Conservation (phyloP, 768 basidiomycete species). For the Lactarius hengduanensis region DNA sequence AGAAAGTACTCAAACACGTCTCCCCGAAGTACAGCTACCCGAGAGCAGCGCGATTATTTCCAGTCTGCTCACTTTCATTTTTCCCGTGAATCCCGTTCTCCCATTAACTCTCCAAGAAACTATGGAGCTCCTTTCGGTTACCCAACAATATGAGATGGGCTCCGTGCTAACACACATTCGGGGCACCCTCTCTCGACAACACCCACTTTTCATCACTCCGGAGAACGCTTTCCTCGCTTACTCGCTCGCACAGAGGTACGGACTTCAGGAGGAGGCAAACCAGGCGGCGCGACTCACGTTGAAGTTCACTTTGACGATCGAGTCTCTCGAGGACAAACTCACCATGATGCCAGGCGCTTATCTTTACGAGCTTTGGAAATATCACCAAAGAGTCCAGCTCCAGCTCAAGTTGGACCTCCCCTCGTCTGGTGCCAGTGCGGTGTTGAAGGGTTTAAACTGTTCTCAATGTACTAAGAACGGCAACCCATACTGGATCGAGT, state of each 20-base stretch:
- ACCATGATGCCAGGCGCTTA: neutral
- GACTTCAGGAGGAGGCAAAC: neutral
- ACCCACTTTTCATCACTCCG: neutral
- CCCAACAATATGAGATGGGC: conserved; percentile 12
- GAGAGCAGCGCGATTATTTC: conserved; percentile 2
- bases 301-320: neutral
- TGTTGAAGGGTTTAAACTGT: neutral
- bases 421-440: neutral
- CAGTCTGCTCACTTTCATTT: conserved; percentile 6
- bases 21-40: neutral
- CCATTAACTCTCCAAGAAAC: neutral
- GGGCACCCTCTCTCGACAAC: neutral
- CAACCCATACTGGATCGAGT: neutral
- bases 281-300: conserved; percentile 6
- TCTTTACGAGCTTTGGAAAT: conserved; percentile 17
- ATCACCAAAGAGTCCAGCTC: conserved; percentile 16
- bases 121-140: conserved; percentile 12
- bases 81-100: neutral
- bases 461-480: neutral
- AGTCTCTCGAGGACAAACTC: neutral
- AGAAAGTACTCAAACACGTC: neutral
- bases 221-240: neutral
- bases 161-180: conserved; percentile 2
- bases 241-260: conserved; percentile 6
- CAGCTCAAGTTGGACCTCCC: too few species aligned